These are phyloP conservation scores for Mucor saturninus DNA, from an alignment of 371 early-diverging fungal species.

Conservation along the genomic window DNA sequence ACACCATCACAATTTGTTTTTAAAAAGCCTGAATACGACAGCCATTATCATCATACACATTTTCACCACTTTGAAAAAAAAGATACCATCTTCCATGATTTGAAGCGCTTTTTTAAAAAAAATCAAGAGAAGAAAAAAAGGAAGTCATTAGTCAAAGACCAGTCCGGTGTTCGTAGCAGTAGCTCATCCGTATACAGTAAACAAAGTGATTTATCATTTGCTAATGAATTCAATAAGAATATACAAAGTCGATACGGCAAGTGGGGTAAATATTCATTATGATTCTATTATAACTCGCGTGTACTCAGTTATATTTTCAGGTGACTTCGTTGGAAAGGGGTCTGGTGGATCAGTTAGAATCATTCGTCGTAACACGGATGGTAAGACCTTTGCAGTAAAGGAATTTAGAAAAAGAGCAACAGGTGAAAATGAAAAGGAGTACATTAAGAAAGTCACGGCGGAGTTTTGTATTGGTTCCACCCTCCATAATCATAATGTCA, in stretches of 20 bases:
- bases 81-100: slow-evolving; percentile 57
- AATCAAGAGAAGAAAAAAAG: slow-evolving; percentile 31
- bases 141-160: slow-evolving; percentile 9
- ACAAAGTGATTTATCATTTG: slow-evolving; percentile 42
- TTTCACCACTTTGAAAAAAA: slow-evolving; percentile 53
- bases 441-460: slow-evolving; percentile 78
- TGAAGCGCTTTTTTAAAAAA: slow-evolving; percentile 55
- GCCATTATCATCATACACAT: slow-evolving; percentile 48
- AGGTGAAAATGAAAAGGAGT: slow-evolving; percentile 73
- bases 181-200: slow-evolving; percentile 46
- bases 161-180: slow-evolving; percentile 28
- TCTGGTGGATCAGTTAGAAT: slow-evolving; percentile 78
- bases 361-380: slow-evolving; percentile 56
- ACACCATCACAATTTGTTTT: slow-evolving; percentile 58
- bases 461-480: slow-evolving; percentile 85
- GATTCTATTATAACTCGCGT: background rate
- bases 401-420: slow-evolving; percentile 72
- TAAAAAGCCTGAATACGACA: slow-evolving; percentile 52
- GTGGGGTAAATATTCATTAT: slow-evolving; percentile 40
- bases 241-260: slow-evolving; percentile 46
- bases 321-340: slow-evolving; percentile 68
- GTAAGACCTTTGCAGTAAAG: slow-evolving; percentile 76
- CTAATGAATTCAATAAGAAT: slow-evolving; percentile 39
- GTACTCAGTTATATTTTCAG: slow-evolving; percentile 13
- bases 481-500: slow-evolving; percentile 81